A percentile compares a stretch with the other conserved stretches of the same genome.
These are phyloP conservation scores for Ciborinia camelliae DNA, from an alignment of 2,329 filamentous ascomycete species.

Conservation along the genomic window DNA sequence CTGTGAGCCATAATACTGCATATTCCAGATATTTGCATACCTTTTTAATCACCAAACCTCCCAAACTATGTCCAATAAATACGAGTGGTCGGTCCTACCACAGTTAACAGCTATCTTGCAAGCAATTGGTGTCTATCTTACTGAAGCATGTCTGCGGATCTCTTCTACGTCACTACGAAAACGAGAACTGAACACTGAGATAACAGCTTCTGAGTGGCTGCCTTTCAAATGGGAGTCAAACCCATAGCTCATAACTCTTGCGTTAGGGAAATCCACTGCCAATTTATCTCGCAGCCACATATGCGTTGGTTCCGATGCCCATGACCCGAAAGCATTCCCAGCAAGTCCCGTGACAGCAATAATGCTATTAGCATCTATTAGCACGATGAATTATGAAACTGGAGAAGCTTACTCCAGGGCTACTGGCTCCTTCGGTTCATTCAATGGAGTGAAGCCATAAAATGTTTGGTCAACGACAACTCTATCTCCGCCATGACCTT, in stretches of 20 bases:
- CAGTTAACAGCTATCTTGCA: neutral
- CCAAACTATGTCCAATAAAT: conserved; percentile 40
- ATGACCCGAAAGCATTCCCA: conserved; percentile 41
- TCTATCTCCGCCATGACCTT: conserved; percentile 5
- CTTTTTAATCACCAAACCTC: conserved; percentile 39
- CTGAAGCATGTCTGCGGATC: conserved; percentile 21
- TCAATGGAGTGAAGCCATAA: conserved; percentile 18
- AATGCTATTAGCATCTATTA: conserved; percentile 12
- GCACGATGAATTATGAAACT: neutral
- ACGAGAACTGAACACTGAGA: conserved; percentile 15
- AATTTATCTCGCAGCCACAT: conserved; percentile 42
- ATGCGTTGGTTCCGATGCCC: conserved; percentile 37
- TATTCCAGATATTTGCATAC: conserved; percentile 6
- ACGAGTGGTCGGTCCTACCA: conserved; percentile 30
- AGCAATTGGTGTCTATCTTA: neutral
- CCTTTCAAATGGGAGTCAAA: conserved; percentile 35
- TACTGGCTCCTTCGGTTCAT: conserved; percentile 13
- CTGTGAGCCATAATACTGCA: neutral
- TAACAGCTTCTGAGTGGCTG: conserved; percentile 11
- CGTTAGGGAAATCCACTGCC: conserved; percentile 35
- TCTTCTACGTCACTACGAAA: conserved; percentile 30
- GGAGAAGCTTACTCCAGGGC: conserved; percentile 9
- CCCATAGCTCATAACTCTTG: conserved; percentile 37
- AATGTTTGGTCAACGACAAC: conserved; percentile 19
- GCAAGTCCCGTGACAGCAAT: conserved; percentile 45